phyloP scores from a whole-genome alignment of 495 filamentous ascomycete species.

The Astrothelium macrocarpum region DNA sequence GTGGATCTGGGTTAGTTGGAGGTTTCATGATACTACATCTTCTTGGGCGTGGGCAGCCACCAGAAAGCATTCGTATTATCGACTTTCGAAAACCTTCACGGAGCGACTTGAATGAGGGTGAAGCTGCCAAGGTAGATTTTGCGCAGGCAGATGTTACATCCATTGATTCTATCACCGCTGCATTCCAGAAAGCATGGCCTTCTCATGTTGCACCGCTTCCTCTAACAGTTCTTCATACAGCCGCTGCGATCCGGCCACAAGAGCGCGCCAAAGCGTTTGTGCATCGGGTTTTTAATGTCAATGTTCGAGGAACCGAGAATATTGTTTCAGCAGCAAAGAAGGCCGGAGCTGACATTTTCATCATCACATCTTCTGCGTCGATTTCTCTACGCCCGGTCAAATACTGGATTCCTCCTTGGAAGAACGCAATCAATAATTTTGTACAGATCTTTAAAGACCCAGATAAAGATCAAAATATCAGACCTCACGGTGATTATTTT shows the following conservation, averaged over 20 bases:
- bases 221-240: slow-evolving; percentile 6
- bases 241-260: background rate
- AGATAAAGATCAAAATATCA: background rate
- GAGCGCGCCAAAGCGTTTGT: background rate
- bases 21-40: slow-evolving; percentile 9
- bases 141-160: background rate
- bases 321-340: background rate
- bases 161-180: background rate
- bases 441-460: background rate
- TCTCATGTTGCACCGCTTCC: background rate
- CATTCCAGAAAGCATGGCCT: slow-evolving; percentile 5
- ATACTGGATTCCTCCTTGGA: slow-evolving; percentile 5
- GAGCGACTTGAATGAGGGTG: background rate
- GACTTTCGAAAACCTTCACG: background rate
- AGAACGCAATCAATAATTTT: background rate
- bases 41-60: background rate
- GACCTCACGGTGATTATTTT: background rate
- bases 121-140: background rate
- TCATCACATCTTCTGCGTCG: slow-evolving; percentile 7
- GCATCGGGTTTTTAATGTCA: background rate
- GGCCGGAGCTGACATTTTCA: slow-evolving; percentile 2
- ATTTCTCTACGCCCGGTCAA: background rate
- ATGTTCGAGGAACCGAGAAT: slow-evolving; percentile 4
- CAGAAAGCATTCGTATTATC: slow-evolving; percentile 5
- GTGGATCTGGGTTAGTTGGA: slow-evolving; percentile 3